phyloP scores from a whole-genome alignment of 768 basidiomycete species.

The Solioccasus polychromus region DNA sequence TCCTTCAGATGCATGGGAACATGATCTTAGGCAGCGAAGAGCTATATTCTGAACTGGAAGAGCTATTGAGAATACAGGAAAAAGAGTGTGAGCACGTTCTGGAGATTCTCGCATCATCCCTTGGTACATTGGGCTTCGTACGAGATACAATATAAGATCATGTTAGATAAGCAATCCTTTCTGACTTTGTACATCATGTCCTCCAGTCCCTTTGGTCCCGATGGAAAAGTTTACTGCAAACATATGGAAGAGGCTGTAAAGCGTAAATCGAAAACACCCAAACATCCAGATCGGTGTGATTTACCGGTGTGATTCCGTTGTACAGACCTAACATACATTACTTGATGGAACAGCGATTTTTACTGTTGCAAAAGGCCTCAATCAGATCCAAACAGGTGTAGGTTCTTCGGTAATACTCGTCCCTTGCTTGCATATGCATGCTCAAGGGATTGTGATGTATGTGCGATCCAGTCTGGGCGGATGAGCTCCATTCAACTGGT shows the following conservation, averaged over 20 bases:
- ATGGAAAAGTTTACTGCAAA: constrained; percentile 39
- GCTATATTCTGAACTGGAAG: constrained; percentile 53
- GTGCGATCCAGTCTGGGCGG: constrained; percentile 32
- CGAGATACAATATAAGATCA: constrained; percentile 54
- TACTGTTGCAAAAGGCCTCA: constrained; percentile 36
- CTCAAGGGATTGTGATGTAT: background rate
- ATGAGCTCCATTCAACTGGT: constrained; percentile 18
- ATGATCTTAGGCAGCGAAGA: constrained; percentile 70
- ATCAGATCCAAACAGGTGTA: constrained; percentile 14
- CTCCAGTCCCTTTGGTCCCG: constrained; percentile 15
- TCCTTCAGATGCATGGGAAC: constrained; percentile 84
- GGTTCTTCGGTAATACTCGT: constrained; percentile 41
- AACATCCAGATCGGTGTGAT: constrained; percentile 39
- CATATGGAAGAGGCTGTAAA: constrained; percentile 32
- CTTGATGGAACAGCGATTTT: constrained; percentile 30
- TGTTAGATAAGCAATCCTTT: constrained; percentile 22
- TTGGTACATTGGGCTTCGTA: constrained; percentile 77
- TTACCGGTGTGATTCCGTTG: background rate
- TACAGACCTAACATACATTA: constrained; percentile 6
- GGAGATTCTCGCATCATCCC: constrained; percentile 67
- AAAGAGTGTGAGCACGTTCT: constrained; percentile 77
- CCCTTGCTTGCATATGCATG: background rate
- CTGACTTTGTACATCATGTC: constrained; percentile 15
- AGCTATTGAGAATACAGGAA: constrained; percentile 61
- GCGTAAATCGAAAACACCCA: constrained; percentile 31